Base-by-base conservation (phyloP, 768 basidiomycete species). In the Kwoniella dejecticola region DNA sequence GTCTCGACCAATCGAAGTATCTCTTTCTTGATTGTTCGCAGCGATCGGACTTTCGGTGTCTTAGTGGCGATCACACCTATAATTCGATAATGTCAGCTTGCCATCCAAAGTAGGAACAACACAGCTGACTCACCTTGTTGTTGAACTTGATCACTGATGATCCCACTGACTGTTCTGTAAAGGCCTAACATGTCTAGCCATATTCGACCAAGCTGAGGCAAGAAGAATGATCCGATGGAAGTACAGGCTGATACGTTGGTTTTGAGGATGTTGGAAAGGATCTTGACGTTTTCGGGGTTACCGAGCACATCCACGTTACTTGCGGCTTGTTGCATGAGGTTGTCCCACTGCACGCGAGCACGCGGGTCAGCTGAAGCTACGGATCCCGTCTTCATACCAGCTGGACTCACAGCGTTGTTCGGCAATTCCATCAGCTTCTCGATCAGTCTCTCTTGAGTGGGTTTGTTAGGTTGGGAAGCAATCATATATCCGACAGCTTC, bases 401-500 rank as follows among this genome's bases (percentile, higher is more conserved):
- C 4, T 11, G 26, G 15, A 82, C 89, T 47, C 80, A 92, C 93
- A 46, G 95, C 95, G 66, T 89, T 93, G 75, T 99, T 99, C 0
- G 96, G 95, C 68, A 96, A 81, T 63, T 95, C 92, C 96, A 99
- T 99, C 56, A 99, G 79, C 77, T 93, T 96, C 15, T 87, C 83
- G 52, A 99, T 96, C 55, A 99, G 82, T 68, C 91, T 89, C 80
- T 98, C 96, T 78, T 98, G 96, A 70, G 89, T 90, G 11, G 91
- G 88, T 79, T 96, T 96, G 80, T 99, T 97, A 53, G 95, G 94
- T 74, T 98, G 96, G 1, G 95, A 93, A 21, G 93, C 92, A 71
- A 99, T 96, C 96, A 98, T 98, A 82, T 97, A 92, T 3, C 96
- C 96, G 48, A 98, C 90, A 5, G 96, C 96, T 80, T 98, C 95